Percentiles rank a stretch among this genome's conserved stretches.
Evolutionary conservation across 768 basidiomycete genomes (phyloP).

Genomic region (Cubamyces lactineus): DNA sequence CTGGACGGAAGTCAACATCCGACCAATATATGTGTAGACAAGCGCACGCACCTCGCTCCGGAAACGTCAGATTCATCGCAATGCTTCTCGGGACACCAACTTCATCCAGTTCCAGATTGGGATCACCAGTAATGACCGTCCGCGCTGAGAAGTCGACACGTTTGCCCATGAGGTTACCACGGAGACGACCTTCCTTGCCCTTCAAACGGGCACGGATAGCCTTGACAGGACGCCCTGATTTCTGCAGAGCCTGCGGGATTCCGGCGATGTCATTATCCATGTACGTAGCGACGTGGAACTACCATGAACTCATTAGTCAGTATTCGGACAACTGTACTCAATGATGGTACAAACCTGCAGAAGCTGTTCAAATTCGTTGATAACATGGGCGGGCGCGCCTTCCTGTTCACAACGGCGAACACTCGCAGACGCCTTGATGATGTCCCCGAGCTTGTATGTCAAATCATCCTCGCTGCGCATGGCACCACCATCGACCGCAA

Average conservation of each 20-base stretch:
- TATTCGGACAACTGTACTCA: not conserved
- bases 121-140: slow-evolving; percentile 99
- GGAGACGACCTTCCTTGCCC: slow-evolving; percentile 97
- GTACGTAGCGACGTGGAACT: slow-evolving; percentile 99
- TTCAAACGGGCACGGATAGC: slow-evolving; percentile 97
- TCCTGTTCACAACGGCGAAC: slow-evolving; percentile 94
- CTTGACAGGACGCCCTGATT: slow-evolving; percentile 96
- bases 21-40: not conserved
- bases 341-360: slow-evolving; percentile 69
- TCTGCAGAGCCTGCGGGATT: slow-evolving; percentile 95
- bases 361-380: slow-evolving; percentile 94
- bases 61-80: slow-evolving; percentile 97
- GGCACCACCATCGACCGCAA: slow-evolving; percentile 94
- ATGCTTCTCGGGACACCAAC: slow-evolving; percentile 96
- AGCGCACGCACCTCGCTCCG: slow-evolving; percentile 78
- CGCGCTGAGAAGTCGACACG: slow-evolving; percentile 99
- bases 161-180: slow-evolving; percentile 99
- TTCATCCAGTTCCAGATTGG: slow-evolving; percentile 93
- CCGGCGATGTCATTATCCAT: slow-evolving; percentile 99
- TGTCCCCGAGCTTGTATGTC: slow-evolving; percentile 97
- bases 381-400: slow-evolving; percentile 94
- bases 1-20: slow-evolving; percentile 42
- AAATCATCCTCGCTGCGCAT: slow-evolving; percentile 98
- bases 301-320: slow-evolving; percentile 7
- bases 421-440: slow-evolving; percentile 93